A percentile compares a stretch with the other conserved stretches of the same genome.
Conservation (phyloP, 306 rosid genomes). For the Dalbergia cultrata region DNA sequence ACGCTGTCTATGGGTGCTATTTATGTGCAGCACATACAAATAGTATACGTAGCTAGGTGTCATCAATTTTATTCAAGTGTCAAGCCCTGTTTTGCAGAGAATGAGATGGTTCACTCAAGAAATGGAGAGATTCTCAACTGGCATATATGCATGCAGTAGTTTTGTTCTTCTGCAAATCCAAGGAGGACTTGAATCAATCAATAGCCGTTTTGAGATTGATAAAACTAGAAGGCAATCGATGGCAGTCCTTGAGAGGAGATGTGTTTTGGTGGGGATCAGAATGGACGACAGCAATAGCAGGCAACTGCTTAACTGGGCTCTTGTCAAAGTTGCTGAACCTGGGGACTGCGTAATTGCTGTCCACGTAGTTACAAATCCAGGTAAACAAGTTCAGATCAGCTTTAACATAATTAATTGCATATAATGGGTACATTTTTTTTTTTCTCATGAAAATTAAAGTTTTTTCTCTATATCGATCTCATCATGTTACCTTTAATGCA, state of each 20-base stretch:
- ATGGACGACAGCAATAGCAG: conserved; percentile 63
- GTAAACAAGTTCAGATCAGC: conserved; percentile 39
- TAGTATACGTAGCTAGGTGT: too few relatives aligned
- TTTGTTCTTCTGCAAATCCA: conserved; percentile 7
- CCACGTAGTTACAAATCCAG: conserved; percentile 71
- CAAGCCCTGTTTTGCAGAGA: conserved; percentile 53
- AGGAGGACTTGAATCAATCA: conserved; percentile 30
- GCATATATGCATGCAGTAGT: conserved; percentile 30
- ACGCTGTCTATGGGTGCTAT: conserved; percentile 7
- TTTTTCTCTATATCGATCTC: too few relatives aligned
- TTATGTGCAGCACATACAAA: conserved; percentile 28
- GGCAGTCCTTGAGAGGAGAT: conserved; percentile 59
- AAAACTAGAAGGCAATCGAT: conserved; percentile 58
- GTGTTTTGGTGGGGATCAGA: conserved; percentile 79
- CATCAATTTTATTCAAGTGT: conserved; percentile 35
- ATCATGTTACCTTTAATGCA: conserved; percentile 29
- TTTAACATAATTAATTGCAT: background rate
- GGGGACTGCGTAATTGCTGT: conserved; percentile 85
- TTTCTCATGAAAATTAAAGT: too few relatives aligned
- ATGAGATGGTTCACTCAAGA: conserved; percentile 50
- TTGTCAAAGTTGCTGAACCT: conserved; percentile 80
- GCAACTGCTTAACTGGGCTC: conserved; percentile 87
- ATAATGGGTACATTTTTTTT: too few relatives aligned
- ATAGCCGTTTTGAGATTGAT: conserved; percentile 19
- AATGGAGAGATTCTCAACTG: conserved; percentile 14